These are phyloP conservation scores for Elongisporangium anandrum DNA, from an alignment of 352 stramenopile genomes.

Conservation along the genomic window DNA sequence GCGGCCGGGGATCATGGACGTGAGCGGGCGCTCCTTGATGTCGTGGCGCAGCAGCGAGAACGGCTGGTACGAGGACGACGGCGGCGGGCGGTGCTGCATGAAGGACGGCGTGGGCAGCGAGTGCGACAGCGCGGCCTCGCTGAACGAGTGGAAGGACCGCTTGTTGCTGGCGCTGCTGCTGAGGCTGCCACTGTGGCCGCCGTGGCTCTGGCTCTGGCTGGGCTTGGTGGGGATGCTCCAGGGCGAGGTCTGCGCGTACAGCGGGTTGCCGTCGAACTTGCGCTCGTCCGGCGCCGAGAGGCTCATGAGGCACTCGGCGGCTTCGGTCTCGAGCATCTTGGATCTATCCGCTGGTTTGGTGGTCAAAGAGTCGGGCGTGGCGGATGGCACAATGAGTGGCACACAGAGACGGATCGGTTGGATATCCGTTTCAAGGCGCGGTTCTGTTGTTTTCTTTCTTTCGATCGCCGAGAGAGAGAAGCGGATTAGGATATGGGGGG, in stretches of 20 bases:
- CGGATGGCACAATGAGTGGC: background rate
- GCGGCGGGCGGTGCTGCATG: conserved; percentile 24
- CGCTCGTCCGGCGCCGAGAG: conserved; percentile 71
- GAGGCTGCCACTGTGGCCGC: conserved; percentile 27
- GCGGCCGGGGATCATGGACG: conserved; percentile 59
- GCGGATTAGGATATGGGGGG: background rate
- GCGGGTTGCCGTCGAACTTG: conserved; percentile 48
- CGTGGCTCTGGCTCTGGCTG: conserved; percentile 23
- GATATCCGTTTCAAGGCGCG: background rate
- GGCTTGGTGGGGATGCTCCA: background rate
- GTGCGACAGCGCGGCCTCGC: conserved; percentile 21
- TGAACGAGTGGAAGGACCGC: conserved; percentile 40
- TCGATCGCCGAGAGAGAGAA: background rate
- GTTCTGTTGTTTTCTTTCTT: background rate
- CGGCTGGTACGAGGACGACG: conserved; percentile 13
- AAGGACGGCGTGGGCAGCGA: conserved; percentile 56
- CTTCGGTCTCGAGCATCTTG: conserved; percentile 66
- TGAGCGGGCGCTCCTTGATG: conserved; percentile 62
- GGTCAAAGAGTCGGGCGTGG: background rate
- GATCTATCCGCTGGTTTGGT: background rate
- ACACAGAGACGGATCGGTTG: background rate
- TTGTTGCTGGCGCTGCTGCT: conserved; percentile 31
- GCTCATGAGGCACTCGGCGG: conserved; percentile 77
- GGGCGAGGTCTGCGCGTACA: conserved; percentile 26
- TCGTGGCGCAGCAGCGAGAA: conserved; percentile 45